Base-by-base conservation (phyloP, 1,139 yeast species). In the Diutina siamensis region DNA sequence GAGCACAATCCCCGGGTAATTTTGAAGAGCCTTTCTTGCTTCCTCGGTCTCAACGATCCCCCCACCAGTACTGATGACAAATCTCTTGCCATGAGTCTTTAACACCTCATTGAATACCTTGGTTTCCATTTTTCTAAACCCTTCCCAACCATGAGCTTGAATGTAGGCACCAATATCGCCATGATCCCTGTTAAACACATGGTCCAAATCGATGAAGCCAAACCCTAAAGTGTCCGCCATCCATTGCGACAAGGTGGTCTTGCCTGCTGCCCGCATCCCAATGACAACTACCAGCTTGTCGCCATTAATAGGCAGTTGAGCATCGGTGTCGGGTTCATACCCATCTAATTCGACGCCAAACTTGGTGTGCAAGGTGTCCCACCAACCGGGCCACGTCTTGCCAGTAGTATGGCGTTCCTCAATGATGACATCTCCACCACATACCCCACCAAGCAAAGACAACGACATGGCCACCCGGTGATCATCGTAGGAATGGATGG, bases 371-470 rank as follows among this genome's bases (percentile, higher is more conserved):
- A 92, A 71, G 45, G 83, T 74, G 63, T 92, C 99, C 98, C 98
- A 92, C 98, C 98, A 92, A 41, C 97, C 97, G 18, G 99, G 99
- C 99, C 99, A 92, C 0, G 99, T 92, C 67, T 92, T 92, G 49
- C 94, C 94, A 2, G 96, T 94, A 60, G 97, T 87, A 31, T 84
- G 74, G 64, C 97, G 79, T 60, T 89, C 97, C 54, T 83, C 78
- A 49, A 92, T 79, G 53, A 80, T 70, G 1, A 84, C 94, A 2
- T 68, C 68, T 2, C 55, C 48, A 34, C 58, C 55, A 50, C 73
- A 61, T 47, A 73, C 62, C 4, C 79, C 79, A 3, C 96, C 92
- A 48, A 94, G 68, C 50, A 94, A 70, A 3, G 96, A 86, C 64
- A 94, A 85, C 48, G 95, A 84, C 99, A 92, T 92, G 18, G 99